Conservation (phyloP, 331 rosid genomes). For the Dryas integrifolia region DNA sequence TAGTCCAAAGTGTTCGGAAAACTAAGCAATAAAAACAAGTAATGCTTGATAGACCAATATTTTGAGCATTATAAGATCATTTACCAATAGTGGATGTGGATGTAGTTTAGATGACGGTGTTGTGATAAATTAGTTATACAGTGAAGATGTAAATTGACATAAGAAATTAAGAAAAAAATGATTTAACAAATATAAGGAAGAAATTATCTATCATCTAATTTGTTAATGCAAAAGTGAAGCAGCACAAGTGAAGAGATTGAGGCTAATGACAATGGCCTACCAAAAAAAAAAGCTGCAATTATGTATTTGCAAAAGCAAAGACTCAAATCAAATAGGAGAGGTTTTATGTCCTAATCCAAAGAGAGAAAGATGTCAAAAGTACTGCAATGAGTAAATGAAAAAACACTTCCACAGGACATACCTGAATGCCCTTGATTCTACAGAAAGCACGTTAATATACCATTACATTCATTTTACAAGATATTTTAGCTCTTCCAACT, state of each 20-base stretch:
- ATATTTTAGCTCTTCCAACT: background rate
- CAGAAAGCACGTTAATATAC: background rate
- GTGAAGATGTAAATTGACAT: background rate
- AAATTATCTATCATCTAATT: background rate
- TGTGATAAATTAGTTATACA: background rate
- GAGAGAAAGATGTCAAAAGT: background rate
- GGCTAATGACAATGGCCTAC: background rate
- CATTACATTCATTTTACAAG: background rate
- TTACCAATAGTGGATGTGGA: background rate
- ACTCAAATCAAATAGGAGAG: background rate
- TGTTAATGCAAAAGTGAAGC: background rate
- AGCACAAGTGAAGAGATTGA: background rate
- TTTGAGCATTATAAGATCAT: conserved; percentile 7
- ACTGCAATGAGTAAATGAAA: background rate
- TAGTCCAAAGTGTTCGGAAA: background rate
- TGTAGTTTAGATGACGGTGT: background rate
- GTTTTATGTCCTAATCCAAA: background rate
- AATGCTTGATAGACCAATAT: background rate
- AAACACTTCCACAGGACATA: background rate
- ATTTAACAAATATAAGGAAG: background rate
- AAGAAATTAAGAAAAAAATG: background rate
- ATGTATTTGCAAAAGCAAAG: background rate
- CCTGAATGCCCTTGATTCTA: background rate
- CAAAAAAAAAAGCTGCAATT: background rate
- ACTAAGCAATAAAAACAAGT: background rate